Base-by-base conservation (phyloP, 192 early-diverging fungal genomes). In the Rhizophagus clarus region DNA sequence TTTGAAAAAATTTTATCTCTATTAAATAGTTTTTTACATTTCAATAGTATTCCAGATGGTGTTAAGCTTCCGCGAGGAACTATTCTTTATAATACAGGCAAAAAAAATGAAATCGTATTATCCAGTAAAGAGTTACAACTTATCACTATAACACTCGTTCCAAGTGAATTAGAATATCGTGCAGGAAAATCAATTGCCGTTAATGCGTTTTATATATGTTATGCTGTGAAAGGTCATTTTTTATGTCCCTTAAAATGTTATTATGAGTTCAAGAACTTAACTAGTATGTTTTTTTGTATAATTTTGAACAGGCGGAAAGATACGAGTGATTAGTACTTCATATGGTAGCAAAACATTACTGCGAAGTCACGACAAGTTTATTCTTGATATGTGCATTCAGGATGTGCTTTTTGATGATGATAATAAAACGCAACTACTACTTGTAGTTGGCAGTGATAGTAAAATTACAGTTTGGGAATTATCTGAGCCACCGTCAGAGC, bases 141-240 rank as follows among this genome's bases (percentile, higher is more conserved):
- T 15, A 83, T 80, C 17, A 83, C 84, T 7, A 87, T 87, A 73
- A 85, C 86, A 4, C 81, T 82, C 14, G 42, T 71, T 70, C 79
- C 81, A 14, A 85, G 81, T 22, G 86, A 84, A 47, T 81, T 83
- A n/a, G 86, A 87, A 61, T 87, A 85, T 68, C 75, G 83, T 42
- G 64, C 80, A n/a, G 84, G 84, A 64, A 85, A 75, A 56, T 83
- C 81, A 73, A 81, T 87, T 15, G 82, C 86, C 9, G 86, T 84
- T 14, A 87, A 85, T 79, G 81, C 80, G 9, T 79, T 79, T 24
- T 87, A 83, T 34, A 87, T 87, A 51, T 85, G 86, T 40, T 87
- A 87, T 69, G 81, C 81, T n/a, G 83, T 85, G 17, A 87, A 87
- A 79, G 86, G 86, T 87, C 40, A 40, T 28, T 37, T 22, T 67